Base-by-base conservation (phyloP, 257 asterid genomes). In the Henckelia pumila region DNA sequence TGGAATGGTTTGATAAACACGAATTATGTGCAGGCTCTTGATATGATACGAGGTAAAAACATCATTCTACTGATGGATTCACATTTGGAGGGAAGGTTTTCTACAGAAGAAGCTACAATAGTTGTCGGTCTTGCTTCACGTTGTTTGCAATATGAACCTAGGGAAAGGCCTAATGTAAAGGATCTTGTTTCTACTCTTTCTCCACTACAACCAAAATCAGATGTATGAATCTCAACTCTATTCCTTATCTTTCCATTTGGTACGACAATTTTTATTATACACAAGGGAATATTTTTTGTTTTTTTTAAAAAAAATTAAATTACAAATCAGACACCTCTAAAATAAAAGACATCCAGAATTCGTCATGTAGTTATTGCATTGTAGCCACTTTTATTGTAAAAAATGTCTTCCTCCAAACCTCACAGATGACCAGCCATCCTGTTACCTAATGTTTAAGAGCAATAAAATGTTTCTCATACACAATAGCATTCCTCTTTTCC, bases 11-110 rank as follows among this genome's bases (percentile, higher is more conserved):
- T 30, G 56, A 47, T 55, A 53, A 47, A 16, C 37, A 24, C 23
- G 63, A 61, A 58, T 37, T 20, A 6, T 56, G 8, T 74, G 78
- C 86, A 91, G 97, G 97, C 97, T 59, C 88, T 91, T 53, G 97
- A 91, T 73, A 88, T 88, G 97, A 91, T 91, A 76, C 81, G 95
- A 5, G 97, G 92, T 47, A 88, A 88, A 74, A 91, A 91, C 74
- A 84, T 88, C 62, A 84, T 84, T 69, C 84, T 86, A 58, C 68
- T 91, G 75, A 91, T 91, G 96, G 97, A 91, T 78, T 91, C 97
- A 61, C 97, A 91, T 81, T 80, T 91, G 77, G 97, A 91, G 77
- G 96, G 96, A 7, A 91, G 86, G 70, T 91, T 86, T 73, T 88
- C 96, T 32, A 79, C 87, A 33, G 97, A 85, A 76, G 96, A 88